phyloP scores from a whole-genome alignment of 2,329 filamentous ascomycete genomes.

The Botrytis byssoidea region DNA sequence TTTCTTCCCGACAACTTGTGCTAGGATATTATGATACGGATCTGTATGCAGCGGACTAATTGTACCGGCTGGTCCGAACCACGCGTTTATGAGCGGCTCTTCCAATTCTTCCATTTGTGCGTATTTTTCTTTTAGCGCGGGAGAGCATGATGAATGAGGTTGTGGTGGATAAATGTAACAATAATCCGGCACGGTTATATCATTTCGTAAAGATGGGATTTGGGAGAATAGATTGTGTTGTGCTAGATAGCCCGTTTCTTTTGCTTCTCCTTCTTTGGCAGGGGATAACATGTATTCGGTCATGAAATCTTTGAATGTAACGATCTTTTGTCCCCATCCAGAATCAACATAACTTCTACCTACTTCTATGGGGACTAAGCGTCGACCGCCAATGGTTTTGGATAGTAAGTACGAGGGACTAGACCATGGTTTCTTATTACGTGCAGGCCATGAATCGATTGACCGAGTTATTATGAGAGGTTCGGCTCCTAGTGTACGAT shows the following conservation, averaged over 20 bases:
- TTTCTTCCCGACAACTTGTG: conserved; percentile 85
- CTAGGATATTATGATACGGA: conserved; percentile 88
- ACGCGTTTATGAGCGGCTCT: conserved; percentile 77
- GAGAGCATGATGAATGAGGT: conserved; percentile 49
- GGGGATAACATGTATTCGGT: conserved; percentile 34
- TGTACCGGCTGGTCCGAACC: conserved; percentile 85
- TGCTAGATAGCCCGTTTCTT: conserved; percentile 74
- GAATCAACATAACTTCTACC: conserved; percentile 85
- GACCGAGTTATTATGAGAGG: conserved; percentile 71
- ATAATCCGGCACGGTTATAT: conserved; percentile 80
- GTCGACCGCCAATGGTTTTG: conserved; percentile 70
- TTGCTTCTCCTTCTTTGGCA: not conserved
- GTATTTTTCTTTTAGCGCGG: conserved; percentile 42
- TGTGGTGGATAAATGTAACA: conserved; percentile 70
- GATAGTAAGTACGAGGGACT: conserved; percentile 71
- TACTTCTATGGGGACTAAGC: conserved; percentile 82
- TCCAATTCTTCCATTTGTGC: conserved; percentile 44
- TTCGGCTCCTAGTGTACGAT: conserved; percentile 44
- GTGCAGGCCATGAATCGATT: conserved; percentile 73
- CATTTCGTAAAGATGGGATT: conserved; percentile 70
- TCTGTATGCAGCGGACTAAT: conserved; percentile 94
- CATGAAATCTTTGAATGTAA: conserved; percentile 73
- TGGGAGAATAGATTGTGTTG: conserved; percentile 87
- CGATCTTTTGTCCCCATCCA: conserved; percentile 79
- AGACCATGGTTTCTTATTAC: conserved; percentile 66